These are phyloP conservation scores for fission yeast (Schizosaccharomyces pombe) DNA, from an alignment of 805 yeast genomes.

Conservation along the genomic window DNA sequence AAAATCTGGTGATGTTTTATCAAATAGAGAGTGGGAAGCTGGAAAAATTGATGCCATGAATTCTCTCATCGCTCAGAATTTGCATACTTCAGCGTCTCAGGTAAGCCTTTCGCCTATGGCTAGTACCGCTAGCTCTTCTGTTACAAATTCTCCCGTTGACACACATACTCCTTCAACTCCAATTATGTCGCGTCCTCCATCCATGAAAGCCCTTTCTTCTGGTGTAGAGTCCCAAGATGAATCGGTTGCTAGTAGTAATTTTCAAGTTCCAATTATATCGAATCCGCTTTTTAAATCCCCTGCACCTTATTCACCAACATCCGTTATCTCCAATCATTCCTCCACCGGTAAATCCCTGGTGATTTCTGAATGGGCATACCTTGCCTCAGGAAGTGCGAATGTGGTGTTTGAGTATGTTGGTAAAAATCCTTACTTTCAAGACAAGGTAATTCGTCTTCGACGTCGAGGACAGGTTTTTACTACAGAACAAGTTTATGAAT, in stretches of 20 bases:
- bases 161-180: not conserved
- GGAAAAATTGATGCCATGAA: not conserved
- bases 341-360: not conserved
- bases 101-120: not conserved
- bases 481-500: not conserved
- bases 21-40: not conserved
- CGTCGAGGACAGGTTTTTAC: not conserved
- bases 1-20: not conserved
- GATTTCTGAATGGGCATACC: not conserved
- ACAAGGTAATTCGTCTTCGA: not conserved
- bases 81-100: not conserved
- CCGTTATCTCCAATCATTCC: not conserved
- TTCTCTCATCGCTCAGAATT: not conserved
- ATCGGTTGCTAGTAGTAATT: not conserved
- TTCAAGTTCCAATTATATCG: not conserved
- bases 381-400: not conserved
- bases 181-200: not conserved
- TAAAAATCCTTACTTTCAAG: not conserved
- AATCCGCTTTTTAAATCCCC: not conserved
- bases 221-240: not conserved
- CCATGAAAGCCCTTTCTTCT: not conserved
- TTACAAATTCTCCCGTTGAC: not conserved
- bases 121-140: not conserved
- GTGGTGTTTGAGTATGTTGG: not conserved
- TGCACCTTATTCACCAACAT: not conserved